These are phyloP conservation scores for Phlebopus sp. DNA, from an alignment of 1,284 basidiomycete species.

Conservation along the genomic window DNA sequence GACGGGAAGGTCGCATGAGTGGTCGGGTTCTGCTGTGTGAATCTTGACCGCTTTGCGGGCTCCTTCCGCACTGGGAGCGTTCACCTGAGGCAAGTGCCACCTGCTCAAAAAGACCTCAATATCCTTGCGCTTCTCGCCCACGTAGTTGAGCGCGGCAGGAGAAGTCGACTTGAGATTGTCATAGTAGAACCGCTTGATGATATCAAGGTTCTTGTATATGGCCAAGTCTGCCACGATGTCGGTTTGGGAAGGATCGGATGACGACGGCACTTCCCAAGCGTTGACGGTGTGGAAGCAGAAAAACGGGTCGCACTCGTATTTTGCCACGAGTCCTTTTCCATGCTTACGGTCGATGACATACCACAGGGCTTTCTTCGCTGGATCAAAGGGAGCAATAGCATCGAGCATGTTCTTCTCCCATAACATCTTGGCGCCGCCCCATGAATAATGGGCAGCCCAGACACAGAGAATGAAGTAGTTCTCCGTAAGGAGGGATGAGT, in stretches of 20 bases:
- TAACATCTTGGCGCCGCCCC: constrained; percentile 28
- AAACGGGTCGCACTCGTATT: constrained; percentile 37
- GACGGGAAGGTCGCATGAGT: constrained; percentile 35
- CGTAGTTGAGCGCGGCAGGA: constrained; percentile 30
- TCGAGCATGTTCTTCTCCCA: constrained; percentile 34
- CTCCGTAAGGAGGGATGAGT: constrained; percentile 36
- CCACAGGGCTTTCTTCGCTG: constrained; percentile 29
- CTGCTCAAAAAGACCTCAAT: constrained; percentile 26
- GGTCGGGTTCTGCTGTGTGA: constrained; percentile 20
- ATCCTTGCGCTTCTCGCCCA: constrained; percentile 19
- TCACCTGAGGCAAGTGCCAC: constrained; percentile 25
- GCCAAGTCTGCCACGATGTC: constrained; percentile 38
- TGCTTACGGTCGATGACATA: constrained; percentile 37
- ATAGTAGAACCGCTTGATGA: constrained; percentile 28
- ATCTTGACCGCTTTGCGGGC: constrained; percentile 19
- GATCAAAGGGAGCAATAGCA: constrained; percentile 32
- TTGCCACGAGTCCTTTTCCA: constrained; percentile 35
- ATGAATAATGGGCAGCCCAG: constrained; percentile 33
- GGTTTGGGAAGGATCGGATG: constrained; percentile 25
- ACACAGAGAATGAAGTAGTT: constrained; percentile 35
- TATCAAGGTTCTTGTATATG: constrained; percentile 33
- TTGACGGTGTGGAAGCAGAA: constrained; percentile 39
- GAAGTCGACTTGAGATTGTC: constrained; percentile 26
- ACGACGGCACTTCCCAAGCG: constrained; percentile 33
- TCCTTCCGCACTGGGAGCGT: constrained; percentile 13